Base-by-base conservation (phyloP, 2,329 filamentous ascomycete genomes). In the Knufia fluminis region DNA sequence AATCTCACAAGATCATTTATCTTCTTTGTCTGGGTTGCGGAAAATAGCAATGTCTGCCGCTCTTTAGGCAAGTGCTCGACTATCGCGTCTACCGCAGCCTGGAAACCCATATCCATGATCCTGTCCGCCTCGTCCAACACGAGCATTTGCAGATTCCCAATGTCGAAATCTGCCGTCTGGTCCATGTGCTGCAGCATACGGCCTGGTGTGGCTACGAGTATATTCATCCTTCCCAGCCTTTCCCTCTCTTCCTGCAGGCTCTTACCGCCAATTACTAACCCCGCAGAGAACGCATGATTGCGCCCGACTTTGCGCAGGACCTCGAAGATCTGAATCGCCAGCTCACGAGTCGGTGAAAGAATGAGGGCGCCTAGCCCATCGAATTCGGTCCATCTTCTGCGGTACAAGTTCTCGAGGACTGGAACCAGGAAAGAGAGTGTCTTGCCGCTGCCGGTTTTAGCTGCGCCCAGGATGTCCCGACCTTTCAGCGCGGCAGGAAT, bases 101-200 rank as follows among this genome's bases (percentile, higher is more conserved):
- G 84, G 65, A 98, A 98, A 3, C 92, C 92, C 88, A 97, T 92
- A 62, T 98, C 92, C 77, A 98, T 82, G 62, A 96, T 96, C 33
- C 92, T 80, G 66, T 98, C 92, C 2, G 92, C 92, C 67, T 98
- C 92, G 61, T 98, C 92, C 50, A 98, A 73, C 0, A 98, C 90
- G 45, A 98, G 72, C 65, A 98, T 86, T 69, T 94, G 87, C 55
- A 98, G 67, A 64, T 94, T 92, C 64, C 92, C 85, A 55, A 91
- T 85, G 56, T 91, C 88, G 62, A 98, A 85, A 16, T 84, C 82
- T 0, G 88, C 86, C 0, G 91, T 97, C 71, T 96, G 90, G 61
- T 94, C 91, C 61, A 98, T 74, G 66, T 98, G 92, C 68, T 98
- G 92, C 59, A 97, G 71, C 77, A 98, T 94, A 31, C 92, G 80